Evolutionary conservation across 805 yeast species (phyloP), one percentile per base, ranked within the genome.

Genomic region (Candida dendrica): DNA sequence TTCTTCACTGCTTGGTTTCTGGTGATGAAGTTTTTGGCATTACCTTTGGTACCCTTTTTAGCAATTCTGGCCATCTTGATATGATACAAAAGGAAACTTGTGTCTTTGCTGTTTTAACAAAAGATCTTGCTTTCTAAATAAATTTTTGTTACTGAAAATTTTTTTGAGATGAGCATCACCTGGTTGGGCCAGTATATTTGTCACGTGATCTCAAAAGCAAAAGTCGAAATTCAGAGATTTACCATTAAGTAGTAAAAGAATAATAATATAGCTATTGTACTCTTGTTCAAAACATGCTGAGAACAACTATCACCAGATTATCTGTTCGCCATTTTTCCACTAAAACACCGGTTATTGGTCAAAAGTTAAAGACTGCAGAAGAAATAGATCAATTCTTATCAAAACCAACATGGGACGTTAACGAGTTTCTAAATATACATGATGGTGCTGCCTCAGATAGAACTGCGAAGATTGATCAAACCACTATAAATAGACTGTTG

Each of bases 1-100:
- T 83, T 88, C 65, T 83, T 81, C 39, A 93, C 83, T 5, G 98
- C 98, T 63, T 88, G 96, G 1, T 96, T 83, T 66, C 98, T 78
- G 37, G 97, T 90, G 59, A 93, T 75, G 66, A 83, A 93, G 65
- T 88, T 86, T 68, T 82, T 86, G 48, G 96, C 96, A 55, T 86
- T 87, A 64, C 97, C 97, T 41, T 81, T 65, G 47, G 83, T 73
- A 53, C 89, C 87, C 69, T 74, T 89, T 81, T 81, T 88, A 74
- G 83, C 84, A 52, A 87, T 80, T 67, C 75, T 76, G 65, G 74
- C 81, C 79, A 74, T 66, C 37, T 9, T 31, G n/a, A n/a, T n/a
- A n/a, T n/a, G n/a, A n/a, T n/a, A n/a, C n/a, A n/a, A n/a, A n/a
- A n/a, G n/a, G n/a, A n/a, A 15, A 18, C 18, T 20, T 19, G 9